Evolutionary conservation across 2,329 filamentous ascomycete species (phyloP).

Genomic region (Aphanocladium album): DNA sequence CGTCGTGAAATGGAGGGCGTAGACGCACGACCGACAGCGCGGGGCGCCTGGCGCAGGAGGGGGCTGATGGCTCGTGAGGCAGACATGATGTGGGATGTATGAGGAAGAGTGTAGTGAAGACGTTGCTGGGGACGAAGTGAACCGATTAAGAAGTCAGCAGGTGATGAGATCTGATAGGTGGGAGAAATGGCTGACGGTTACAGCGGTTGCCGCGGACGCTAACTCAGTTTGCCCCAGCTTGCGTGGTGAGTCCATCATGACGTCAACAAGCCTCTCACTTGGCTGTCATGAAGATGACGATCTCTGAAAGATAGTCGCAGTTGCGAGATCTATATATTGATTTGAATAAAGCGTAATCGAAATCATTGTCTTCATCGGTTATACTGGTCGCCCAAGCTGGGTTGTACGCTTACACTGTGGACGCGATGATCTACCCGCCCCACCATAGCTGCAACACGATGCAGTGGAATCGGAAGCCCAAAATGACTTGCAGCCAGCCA

Average conservation of each 20-base stretch:
- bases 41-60: neutral
- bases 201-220: neutral
- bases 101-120: neutral
- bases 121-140: neutral
- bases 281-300: neutral
- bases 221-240: neutral
- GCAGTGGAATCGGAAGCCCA: neutral
- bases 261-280: neutral
- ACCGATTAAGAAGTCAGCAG: neutral
- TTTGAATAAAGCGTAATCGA: too few relatives aligned
- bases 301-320: neutral
- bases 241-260: conserved; percentile 1
- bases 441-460: neutral
- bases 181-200: neutral
- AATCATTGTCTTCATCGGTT: too few relatives aligned
- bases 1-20: conserved; percentile 14
- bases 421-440: neutral
- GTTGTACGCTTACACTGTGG: neutral
- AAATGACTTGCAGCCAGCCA: neutral
- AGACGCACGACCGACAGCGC: neutral
- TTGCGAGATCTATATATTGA: too few relatives aligned
- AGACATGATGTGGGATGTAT: neutral
- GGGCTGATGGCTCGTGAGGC: neutral
- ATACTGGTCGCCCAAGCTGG: too few relatives aligned
- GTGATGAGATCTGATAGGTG: neutral